These are phyloP conservation scores for Castanopsis chinensis DNA, from an alignment of 306 rosid species.

Conservation along the genomic window DNA sequence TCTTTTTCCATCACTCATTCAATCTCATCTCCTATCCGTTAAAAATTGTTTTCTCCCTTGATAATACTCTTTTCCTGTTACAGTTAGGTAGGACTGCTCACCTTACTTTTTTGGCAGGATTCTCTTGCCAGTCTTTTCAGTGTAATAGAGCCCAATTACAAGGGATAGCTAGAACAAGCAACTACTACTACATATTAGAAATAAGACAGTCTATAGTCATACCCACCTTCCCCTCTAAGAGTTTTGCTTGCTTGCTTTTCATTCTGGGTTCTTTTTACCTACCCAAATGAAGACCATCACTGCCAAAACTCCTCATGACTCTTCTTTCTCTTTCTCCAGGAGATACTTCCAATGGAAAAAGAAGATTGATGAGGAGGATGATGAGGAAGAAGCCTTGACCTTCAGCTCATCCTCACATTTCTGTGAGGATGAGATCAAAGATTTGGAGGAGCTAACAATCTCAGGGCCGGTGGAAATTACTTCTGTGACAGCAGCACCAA, in stretches of 20 bases:
- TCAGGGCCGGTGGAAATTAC: slow-evolving; percentile 13
- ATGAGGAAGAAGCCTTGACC: slow-evolving; percentile 46
- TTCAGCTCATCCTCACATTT: slow-evolving; percentile 43
- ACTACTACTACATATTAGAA: neutral
- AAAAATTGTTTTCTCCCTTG: neutral
- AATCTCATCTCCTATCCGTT: neutral
- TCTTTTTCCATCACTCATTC: neutral
- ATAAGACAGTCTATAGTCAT: neutral
- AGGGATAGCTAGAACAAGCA: neutral
- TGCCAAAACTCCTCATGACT: slow-evolving; percentile 69
- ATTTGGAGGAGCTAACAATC: slow-evolving; percentile 7
- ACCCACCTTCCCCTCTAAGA: neutral
- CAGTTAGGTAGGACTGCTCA: slow-evolving; percentile 66
- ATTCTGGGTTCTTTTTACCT: neutral
- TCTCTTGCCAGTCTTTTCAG: slow-evolving; percentile 28
- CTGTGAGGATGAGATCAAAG: slow-evolving; percentile 21
- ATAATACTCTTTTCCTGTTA: slow-evolving; percentile 22
- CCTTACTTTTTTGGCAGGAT: slow-evolving; percentile 52
- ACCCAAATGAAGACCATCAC: slow-evolving; percentile 56
- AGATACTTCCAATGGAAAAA: slow-evolving; percentile 78
- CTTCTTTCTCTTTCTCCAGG: slow-evolving; percentile 84
- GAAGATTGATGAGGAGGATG: slow-evolving; percentile 37
- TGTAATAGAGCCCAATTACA: slow-evolving; percentile 26
- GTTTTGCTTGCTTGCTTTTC: neutral
- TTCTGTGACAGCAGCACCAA: neutral